Evolutionary conservation across 176 grass and related monocot genomes (phyloP).

Genomic region (Calamus simplicifolius): DNA sequence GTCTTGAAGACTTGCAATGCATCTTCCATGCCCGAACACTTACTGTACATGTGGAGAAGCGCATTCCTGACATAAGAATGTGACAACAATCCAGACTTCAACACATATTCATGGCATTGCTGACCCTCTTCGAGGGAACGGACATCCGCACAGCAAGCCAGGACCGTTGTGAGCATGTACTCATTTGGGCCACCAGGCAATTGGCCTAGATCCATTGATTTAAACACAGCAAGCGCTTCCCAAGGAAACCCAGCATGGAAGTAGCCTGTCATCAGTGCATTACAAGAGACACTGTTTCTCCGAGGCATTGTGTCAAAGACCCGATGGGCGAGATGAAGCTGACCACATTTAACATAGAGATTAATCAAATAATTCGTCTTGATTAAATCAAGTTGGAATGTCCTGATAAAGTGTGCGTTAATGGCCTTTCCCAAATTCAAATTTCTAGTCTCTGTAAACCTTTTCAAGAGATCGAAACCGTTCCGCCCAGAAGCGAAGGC

Average conservation of each 20-base stretch:
- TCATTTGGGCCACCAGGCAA: slow-evolving; percentile 24
- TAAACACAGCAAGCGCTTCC: slow-evolving; percentile 39
- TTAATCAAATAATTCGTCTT: slow-evolving; percentile 50
- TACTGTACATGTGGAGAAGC: slow-evolving; percentile 60
- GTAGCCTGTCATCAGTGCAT: slow-evolving; percentile 53
- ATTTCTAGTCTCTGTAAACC: slow-evolving; percentile 19
- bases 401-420: slow-evolving; percentile 32
- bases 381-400: slow-evolving; percentile 31
- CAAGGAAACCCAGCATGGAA: slow-evolving; percentile 37
- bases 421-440: slow-evolving; percentile 28
- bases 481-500: not conserved
- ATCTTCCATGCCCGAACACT: slow-evolving; percentile 30
- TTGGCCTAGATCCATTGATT: slow-evolving; percentile 18
- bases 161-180: slow-evolving; percentile 36
- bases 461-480: not conserved
- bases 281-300: slow-evolving; percentile 45
- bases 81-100: slow-evolving; percentile 35
- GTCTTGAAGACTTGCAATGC: slow-evolving; percentile 29
- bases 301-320: slow-evolving; percentile 60
- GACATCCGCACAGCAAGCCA: slow-evolving; percentile 31
- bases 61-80: slow-evolving; percentile 42
- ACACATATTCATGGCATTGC: slow-evolving; percentile 49
- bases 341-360: slow-evolving; percentile 47
- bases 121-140: slow-evolving; percentile 40
- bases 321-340: slow-evolving; percentile 22